Conservation (phyloP, 108 stramenopile species). For the Pseudonitzschia multiseries region DNA sequence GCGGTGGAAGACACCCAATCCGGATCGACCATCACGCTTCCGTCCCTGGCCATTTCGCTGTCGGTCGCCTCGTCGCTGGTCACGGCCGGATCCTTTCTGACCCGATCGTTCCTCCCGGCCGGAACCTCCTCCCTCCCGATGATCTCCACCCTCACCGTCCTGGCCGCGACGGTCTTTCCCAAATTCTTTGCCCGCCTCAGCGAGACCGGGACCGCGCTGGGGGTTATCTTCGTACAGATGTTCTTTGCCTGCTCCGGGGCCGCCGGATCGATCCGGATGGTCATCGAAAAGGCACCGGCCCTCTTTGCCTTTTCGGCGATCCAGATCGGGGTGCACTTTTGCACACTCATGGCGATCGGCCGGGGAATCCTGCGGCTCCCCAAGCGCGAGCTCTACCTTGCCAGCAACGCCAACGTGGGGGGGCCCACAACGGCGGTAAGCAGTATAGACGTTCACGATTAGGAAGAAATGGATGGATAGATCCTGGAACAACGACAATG, state of each 20-base stretch:
- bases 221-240: constrained; percentile 82
- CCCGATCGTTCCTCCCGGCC: constrained; percentile 41
- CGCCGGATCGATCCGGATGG: constrained; percentile 75
- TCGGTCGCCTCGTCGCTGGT: constrained; percentile 70
- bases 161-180: constrained; percentile 70
- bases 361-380: constrained; percentile 63
- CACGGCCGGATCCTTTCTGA: constrained; percentile 57
- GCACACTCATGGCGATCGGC: constrained; percentile 66
- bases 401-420: constrained; percentile 91
- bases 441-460: no score
- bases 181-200: constrained; percentile 62
- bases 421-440: constrained; percentile 82
- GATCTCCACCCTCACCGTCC: constrained; percentile 74
- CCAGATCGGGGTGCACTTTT: constrained; percentile 84
- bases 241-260: constrained; percentile 93
- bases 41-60: constrained; percentile 57
- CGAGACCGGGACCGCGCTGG: constrained; percentile 62
- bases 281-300: constrained; percentile 80
- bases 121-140: constrained; percentile 73
- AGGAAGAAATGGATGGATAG: no score
- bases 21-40: constrained; percentile 43
- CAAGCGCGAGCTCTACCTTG: constrained; percentile 74
- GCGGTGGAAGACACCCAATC: constrained; percentile 17
- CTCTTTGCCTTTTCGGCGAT: constrained; percentile 81
- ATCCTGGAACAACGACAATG: no score